Evolutionary conservation across 2,329 filamentous ascomycete species (phyloP), one percentile per base, ranked within the genome.

Genomic region (Scedosporium aurantiacum): DNA sequence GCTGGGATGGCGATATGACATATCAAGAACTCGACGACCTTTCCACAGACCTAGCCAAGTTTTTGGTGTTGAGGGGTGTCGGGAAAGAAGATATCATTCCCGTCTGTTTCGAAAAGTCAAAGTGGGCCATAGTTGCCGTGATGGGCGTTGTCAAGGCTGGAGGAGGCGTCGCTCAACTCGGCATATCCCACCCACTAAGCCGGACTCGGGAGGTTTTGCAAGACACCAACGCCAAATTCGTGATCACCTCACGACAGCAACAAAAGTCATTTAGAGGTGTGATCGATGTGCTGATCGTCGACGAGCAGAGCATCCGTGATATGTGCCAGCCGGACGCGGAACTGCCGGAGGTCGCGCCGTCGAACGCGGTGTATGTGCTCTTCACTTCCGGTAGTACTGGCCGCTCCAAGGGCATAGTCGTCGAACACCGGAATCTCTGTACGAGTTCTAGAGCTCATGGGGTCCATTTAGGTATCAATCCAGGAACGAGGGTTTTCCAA

Each of bases 331-430:
- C 10, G 32, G 32, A 37, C 10, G 32, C 32, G 10, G 4, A 37
- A 28, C 7, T 54, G 2, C 57, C 58, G 2, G 52, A 32, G 18
- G 18, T 37, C 37, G 58, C 21, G 16, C 45, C 6, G 40, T 63
- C 63, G 8, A 58, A 60, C 28, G 43, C 18, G 32, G 32, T 37
- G 32, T 71, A 69, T 58, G 61, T 66, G 0, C 27, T 68, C 5
- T 70, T 70, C 21, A 70, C 69, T 0, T 68, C 67, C 1, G 69
- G 67, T 4, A 68, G 63, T 16, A 70, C 68, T 0, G 69, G 67
- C 0, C 64, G 60, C 1, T 66, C 69, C 1, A 70, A 70, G 41
- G 68, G 67, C 6, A 63, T 67, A 8, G 58, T 66, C 1, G 59
- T 69, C 27, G 61, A 64, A 4, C 68, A 69, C 45, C 37, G 4